Base-by-base conservation (phyloP, 768 basidiomycete genomes). In the Pleurotus djamor region DNA sequence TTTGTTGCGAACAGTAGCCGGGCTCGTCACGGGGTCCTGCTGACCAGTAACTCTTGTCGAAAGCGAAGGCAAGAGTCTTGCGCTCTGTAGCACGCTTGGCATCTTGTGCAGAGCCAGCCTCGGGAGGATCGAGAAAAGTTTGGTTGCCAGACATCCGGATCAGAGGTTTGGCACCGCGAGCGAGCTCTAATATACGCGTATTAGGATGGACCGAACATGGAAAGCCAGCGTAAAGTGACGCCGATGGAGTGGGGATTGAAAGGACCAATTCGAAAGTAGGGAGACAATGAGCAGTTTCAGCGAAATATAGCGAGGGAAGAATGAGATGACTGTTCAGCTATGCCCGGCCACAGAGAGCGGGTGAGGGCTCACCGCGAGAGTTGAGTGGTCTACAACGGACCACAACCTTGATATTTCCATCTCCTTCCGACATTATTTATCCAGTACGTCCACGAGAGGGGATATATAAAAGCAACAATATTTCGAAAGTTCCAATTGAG, bases 11-110 rank as follows among this genome's bases (percentile, higher is more conserved):
- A 65, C 94, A 96, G 69, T 98, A 98, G 12, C 82, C 80, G 0
- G 92, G 89, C 59, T 97, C 96, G 68, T 95, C 91, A 66, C 92
- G 81, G 8, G 90, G 81, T 0, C 95, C 93, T 12, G 94, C 94
- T 43, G 94, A 95, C 96, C 95, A 96, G 73, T 98, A 98, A 57
- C 90, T 92, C 82, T 96, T 96, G 83, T 98, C 96, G 65, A 98
- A 98, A 62, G 91, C 89, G 74, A 98, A 98, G 0, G 83, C 73
- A 85, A 95, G 90, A 5, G 88, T 83, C 77, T 91, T 96, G 65
- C 92, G 87, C 73, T 97, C 96, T 6, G 91, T 88, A 14, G 94
- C 91, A 67, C 92, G 90, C 67, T 91, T 92, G 16, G 83, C 72
- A 68, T 86, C 83, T 68, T 86, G 87, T 43, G 77, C 64, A 4